Percentiles rank a stretch among this genome's conserved stretches.
These are phyloP conservation scores for Zygotorulaspora florentina DNA, from an alignment of 805 yeast species.

Conservation along the genomic window DNA sequence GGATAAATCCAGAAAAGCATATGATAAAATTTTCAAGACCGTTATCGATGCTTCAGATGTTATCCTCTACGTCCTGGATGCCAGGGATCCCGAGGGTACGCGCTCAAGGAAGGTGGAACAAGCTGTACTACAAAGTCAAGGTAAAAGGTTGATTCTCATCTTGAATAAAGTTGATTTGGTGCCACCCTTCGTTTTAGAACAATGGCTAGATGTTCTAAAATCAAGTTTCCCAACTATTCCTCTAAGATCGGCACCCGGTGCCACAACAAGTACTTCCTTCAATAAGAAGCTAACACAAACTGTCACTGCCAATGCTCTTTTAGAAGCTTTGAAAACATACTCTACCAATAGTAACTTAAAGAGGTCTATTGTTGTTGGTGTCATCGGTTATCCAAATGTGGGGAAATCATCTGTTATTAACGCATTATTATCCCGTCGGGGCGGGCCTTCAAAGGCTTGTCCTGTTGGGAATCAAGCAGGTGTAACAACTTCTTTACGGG, in stretches of 20 bases:
- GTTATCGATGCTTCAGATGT: constrained; percentile 94
- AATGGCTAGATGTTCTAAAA: constrained; percentile 78
- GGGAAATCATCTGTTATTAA: constrained; percentile 95
- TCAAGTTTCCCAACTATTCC: constrained; percentile 90
- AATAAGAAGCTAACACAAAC: constrained; percentile 69
- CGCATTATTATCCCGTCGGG: constrained; percentile 75
- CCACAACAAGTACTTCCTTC: constrained; percentile 62
- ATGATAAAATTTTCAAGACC: constrained; percentile 87
- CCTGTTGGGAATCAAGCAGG: constrained; percentile 99
- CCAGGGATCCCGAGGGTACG: constrained; percentile 95
- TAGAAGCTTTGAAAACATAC: constrained; percentile 79
- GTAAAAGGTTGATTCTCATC: constrained; percentile 77
- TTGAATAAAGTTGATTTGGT: constrained; percentile 90
- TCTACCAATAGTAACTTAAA: constrained; percentile 80
- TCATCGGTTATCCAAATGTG: constrained; percentile 95
- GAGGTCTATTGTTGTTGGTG: constrained; percentile 89
- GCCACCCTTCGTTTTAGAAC: constrained; percentile 76
- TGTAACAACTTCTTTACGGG: constrained; percentile 87
- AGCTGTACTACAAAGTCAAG: constrained; percentile 71
- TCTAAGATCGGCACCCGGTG: constrained; percentile 71
- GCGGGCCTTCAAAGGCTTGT: constrained; percentile 66
- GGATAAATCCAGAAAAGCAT: constrained; percentile 82
- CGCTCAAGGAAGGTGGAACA: constrained; percentile 89
- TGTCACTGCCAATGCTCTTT: constrained; percentile 65
- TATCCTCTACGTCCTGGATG: constrained; percentile 87